Evolutionary conservation across 805 yeast genomes (phyloP), one percentile per base, ranked within the genome.

Genomic region (Lachancea kluyveri): DNA sequence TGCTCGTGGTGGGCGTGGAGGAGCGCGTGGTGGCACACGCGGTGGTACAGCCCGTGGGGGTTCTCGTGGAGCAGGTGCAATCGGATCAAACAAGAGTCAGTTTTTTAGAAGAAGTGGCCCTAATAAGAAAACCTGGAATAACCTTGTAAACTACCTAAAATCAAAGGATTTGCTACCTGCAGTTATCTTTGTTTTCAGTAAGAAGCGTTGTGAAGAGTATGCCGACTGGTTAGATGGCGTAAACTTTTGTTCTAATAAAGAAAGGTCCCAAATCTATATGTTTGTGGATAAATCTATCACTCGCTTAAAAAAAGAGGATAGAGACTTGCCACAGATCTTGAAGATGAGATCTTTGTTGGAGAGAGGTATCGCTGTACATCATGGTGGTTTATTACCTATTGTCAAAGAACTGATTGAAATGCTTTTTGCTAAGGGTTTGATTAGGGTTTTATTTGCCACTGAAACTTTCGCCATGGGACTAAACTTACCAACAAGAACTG

Each of bases 401-500:
- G 94, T 88, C 17, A 88, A 88, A 50, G 97, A 88, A 52, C 76
- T 86, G 27, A 88, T 88, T 42, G 98, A 92, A 59, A 88, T 92
- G 35, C 60, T 92, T 28, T 92, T 92, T 62, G 78, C 96, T 0
- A 79, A 75, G 45, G 79, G 94, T 0, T 66, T 90, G 31, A 83
- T 92, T 26, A 88, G 87, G 56, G 92, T 90, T 1, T 63, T 92
- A 31, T 92, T 92, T 64, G 97, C 98, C 0, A 92, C 98, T 0
- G 98, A 92, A 58, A 92, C 98, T 0, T 90, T 92, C 67, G 97
- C 98, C 5, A 92, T 92, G 97, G 98, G 98, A 9, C 71, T 92
- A 54, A 92, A 92, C 54, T 65, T 92, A 51, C 98, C 98, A 8
- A 90, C 98, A 0, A 77, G 95, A 62, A 92, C 98, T 0, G 98